A percentile compares a stretch with the other conserved stretches of the same genome.
Evolutionary conservation across 2,329 filamentous ascomycete species (phyloP).

Genomic region (Trichoderma semiorbis): DNA sequence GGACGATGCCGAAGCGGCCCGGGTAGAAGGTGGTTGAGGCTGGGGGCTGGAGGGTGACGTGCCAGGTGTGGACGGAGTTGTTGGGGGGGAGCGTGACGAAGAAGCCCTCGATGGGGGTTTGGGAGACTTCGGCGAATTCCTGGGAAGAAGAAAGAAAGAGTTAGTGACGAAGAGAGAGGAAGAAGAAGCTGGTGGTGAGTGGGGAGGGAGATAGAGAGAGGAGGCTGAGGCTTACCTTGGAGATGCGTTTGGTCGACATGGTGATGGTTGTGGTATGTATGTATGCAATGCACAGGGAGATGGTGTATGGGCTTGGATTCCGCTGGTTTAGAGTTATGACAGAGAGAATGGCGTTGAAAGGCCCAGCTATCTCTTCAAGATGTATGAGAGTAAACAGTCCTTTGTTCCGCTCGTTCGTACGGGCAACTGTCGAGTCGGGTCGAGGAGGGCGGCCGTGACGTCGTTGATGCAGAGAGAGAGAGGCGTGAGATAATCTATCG

Average conservation of each 20-base stretch:
- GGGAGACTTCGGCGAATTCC: slow-evolving; percentile 53
- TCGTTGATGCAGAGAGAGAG: not conserved
- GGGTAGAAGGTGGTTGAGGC: slow-evolving; percentile 50
- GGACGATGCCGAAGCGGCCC: slow-evolving; percentile 69
- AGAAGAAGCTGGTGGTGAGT: not conserved
- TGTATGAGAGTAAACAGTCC: not conserved
- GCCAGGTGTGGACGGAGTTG: slow-evolving; percentile 51
- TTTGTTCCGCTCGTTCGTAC: not conserved
- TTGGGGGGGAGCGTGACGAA: slow-evolving; percentile 44
- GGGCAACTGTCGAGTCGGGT: not conserved
- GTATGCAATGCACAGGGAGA: not conserved
- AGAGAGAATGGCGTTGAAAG: not conserved
- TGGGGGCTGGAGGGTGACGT: slow-evolving; percentile 47
- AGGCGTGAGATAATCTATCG: not conserved
- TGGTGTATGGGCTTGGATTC: not conserved
- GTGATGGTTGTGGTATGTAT: not conserved
- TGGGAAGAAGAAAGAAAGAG: slow-evolving; percentile 27
- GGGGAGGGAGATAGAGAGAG: not conserved
- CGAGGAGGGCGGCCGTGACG: not conserved
- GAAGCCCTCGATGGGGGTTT: slow-evolving; percentile 46
- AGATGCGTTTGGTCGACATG: slow-evolving; percentile 45
- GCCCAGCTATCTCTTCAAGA: not conserved
- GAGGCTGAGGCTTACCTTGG: slow-evolving; percentile 35
- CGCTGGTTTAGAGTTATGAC: not conserved
- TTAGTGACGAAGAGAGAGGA: slow-evolving; percentile 5